phyloP scores from a whole-genome alignment of 139 green algal genomes.

The Ettlia oleoabundans region DNA sequence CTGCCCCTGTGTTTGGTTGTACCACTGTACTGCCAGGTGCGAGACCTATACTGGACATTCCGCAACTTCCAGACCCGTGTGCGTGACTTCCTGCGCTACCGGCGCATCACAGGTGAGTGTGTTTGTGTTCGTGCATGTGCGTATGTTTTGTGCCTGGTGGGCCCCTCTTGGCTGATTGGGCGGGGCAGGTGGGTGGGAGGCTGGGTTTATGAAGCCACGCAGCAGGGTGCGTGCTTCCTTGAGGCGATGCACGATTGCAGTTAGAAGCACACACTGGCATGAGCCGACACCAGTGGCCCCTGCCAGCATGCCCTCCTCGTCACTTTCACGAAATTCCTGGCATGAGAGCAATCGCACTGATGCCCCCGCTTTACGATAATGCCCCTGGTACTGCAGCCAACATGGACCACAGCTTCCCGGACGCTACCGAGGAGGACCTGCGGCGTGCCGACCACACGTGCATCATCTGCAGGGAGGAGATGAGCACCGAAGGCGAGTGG shows the following conservation, averaged over 20 bases:
- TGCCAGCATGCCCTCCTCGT: no score
- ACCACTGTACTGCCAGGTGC: slow-evolving; percentile 69
- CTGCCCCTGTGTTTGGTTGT: slow-evolving; percentile 97
- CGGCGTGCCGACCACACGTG: slow-evolving; percentile 86
- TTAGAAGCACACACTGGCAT: no score
- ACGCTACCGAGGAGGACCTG: slow-evolving; percentile 91
- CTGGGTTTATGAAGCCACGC: no score
- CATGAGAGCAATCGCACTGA: no score
- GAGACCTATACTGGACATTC: slow-evolving; percentile 97
- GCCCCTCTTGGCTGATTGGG: no score
- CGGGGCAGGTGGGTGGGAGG: no score
- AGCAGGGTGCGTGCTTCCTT: no score
- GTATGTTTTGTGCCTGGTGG: not conserved
- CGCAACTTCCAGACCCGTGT: slow-evolving; percentile 93
- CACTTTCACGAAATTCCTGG: no score
- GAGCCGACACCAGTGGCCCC: no score
- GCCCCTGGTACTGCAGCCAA: slow-evolving; percentile 64
- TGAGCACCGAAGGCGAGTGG: slow-evolving; percentile 54
- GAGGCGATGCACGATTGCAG: no score
- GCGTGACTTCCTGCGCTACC: slow-evolving; percentile 94
- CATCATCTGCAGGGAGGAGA: slow-evolving; percentile 98
- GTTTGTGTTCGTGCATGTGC: not conserved
- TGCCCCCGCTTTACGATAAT: not conserved
- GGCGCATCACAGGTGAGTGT: slow-evolving; percentile 59
- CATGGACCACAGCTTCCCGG: slow-evolving; percentile 90